Base-by-base conservation (phyloP, 2,329 filamentous ascomycete genomes). In the Furcasterigmium furcatum region DNA sequence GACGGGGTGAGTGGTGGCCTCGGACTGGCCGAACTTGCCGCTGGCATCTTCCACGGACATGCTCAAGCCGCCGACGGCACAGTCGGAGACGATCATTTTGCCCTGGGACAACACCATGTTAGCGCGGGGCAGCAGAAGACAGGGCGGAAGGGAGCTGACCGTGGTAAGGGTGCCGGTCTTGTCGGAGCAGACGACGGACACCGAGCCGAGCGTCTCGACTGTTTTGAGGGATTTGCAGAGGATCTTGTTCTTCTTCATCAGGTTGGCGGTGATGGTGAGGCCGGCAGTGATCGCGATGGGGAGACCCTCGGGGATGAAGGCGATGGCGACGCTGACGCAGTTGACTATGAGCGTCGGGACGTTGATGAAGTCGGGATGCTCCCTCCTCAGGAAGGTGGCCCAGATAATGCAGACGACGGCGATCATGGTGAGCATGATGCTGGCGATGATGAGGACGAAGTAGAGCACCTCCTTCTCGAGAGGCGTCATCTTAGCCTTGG, bases 191-290 rank as follows among this genome's bases (percentile, higher is more conserved):
- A 91, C 83, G 8, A 88, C 79, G 1, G 83, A 86, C 2, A 89
- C 85, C 0, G 82, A 76, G 1, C 87, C 87, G 1, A 90, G 73
- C 0, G 86, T 90, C 64, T 90, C 87, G 0, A 89, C 85, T 0
- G 87, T 90, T 65, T 88, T 88, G 39, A 91, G 72, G 0, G 84
- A 88, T 65, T 91, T 91, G 79, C 86, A 90, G 9, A 91, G 74
- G 36, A 91, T 82, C 58, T 86, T 85, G 62, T 90, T 85, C 65
- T 85, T 83, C 51, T 75, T 76, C 87, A 91, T 90, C 54, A 87
- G 76, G 52, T 85, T 87, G 18, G 87, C 87, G 2, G 81, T 85
- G 48, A 91, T 91, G 0, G 87, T 90, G 51, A 91, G 70, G 16
- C 82, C 85, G 1, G 82, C 80, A 0, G 84, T 85, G 30, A 88